Conservation (phyloP, 148 eudicot genomes). For the Rhododendron vialii region DNA sequence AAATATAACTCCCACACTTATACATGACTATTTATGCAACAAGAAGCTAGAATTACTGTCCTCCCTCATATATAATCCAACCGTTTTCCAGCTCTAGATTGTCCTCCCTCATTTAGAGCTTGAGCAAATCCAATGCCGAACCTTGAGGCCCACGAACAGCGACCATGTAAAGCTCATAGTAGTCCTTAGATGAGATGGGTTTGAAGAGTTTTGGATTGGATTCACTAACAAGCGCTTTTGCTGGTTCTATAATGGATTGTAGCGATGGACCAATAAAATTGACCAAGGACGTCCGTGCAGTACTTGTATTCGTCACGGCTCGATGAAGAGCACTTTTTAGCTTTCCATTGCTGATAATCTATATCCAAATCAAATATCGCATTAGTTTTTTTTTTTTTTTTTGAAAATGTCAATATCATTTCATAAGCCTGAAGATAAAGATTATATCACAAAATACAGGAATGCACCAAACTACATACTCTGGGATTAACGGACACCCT, state of each 20-base stretch:
- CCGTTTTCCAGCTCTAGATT: too few relatives aligned
- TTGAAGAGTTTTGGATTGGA: not conserved
- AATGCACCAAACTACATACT: too few relatives aligned
- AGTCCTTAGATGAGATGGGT: not conserved
- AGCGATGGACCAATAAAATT: conserved; percentile 26
- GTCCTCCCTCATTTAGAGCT: not conserved
- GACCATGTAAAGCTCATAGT: not conserved
- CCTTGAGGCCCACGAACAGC: not conserved
- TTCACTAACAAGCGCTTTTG: not conserved
- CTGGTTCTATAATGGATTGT: conserved; percentile 24
- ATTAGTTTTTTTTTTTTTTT: not conserved
- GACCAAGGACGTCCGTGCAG: conserved; percentile 21
- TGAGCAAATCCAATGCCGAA: not conserved
- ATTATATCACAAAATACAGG: too few relatives aligned
- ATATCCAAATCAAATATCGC: not conserved
- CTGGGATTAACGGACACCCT: too few relatives aligned
- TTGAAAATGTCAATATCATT: too few relatives aligned
- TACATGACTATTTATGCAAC: not conserved
- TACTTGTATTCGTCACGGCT: conserved; percentile 6
- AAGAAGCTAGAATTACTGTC: too few relatives aligned
- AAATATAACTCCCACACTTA: too few relatives aligned
- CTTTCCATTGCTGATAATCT: conserved; percentile 26
- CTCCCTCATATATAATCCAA: too few relatives aligned
- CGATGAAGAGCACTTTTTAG: conserved; percentile 9
- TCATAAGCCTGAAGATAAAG: too few relatives aligned